Evolutionary conservation across 805 yeast species (phyloP).

Genomic region (Saccharomyces mikatae): DNA sequence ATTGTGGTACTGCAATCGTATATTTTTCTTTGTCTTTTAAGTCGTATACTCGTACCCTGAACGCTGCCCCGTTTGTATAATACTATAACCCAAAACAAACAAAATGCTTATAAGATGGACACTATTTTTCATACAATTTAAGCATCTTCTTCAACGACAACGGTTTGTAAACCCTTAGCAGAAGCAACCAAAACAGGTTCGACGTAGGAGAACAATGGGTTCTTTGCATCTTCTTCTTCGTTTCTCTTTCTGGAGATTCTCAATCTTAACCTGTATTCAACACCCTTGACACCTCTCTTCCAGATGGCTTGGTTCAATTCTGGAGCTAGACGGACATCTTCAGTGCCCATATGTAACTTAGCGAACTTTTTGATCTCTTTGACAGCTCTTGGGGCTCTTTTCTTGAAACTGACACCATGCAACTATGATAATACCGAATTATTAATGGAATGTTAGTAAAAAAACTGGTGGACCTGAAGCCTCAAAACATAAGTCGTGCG

Average conservation of each 20-base stretch:
- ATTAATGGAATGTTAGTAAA: neutral
- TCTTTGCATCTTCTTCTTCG: constrained; percentile 97
- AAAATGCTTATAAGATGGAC: neutral
- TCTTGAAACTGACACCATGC: constrained; percentile 96
- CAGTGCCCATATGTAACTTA: constrained; percentile 94
- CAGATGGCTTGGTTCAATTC: constrained; percentile 92
- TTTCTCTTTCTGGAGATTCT: constrained; percentile 98
- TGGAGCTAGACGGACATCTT: constrained; percentile 96
- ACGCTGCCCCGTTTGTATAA: neutral
- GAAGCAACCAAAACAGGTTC: constrained; percentile 90
- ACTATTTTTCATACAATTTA: constrained; percentile 17
- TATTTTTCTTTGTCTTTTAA: neutral
- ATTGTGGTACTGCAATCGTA: neutral
- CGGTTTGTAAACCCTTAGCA: constrained; percentile 93
- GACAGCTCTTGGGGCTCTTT: constrained; percentile 98
- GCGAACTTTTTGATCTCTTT: constrained; percentile 97
- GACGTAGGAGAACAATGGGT: constrained; percentile 91
- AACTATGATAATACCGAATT: constrained; percentile 39
- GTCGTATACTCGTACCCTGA: neutral
- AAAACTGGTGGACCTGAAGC: neutral
- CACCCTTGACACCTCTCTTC: constrained; percentile 98
- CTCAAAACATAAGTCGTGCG: neutral
- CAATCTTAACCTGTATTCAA: constrained; percentile 91
- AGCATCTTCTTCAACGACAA: constrained; percentile 75
- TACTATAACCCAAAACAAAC: neutral